phyloP scores from a whole-genome alignment of 495 filamentous ascomycete species.

The Penicillium chermesinum region DNA sequence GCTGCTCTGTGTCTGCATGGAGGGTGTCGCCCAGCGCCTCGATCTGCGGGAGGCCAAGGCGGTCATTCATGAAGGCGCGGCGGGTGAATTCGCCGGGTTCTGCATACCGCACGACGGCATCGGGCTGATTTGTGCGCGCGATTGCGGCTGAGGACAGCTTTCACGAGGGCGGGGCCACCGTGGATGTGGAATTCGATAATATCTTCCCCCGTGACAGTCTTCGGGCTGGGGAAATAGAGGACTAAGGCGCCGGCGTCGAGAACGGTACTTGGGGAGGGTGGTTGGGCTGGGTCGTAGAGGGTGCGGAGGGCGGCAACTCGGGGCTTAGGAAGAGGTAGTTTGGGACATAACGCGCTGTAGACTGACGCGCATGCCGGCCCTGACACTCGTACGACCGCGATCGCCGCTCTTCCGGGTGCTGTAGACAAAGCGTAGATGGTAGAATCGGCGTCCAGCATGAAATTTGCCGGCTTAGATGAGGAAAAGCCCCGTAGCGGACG shows the following conservation, averaged over 20 bases:
- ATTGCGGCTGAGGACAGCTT: conserved; percentile 79
- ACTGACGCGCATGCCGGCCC: conserved; percentile 71
- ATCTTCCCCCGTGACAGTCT: conserved; percentile 87
- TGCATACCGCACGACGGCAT: conserved; percentile 67
- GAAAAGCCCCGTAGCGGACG: conserved; percentile 22
- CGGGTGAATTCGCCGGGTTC: conserved; percentile 95
- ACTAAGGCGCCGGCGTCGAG: conserved; percentile 80
- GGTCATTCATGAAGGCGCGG: conserved; percentile 82
- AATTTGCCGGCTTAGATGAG: conserved; percentile 6
- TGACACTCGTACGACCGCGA: conserved; percentile 86
- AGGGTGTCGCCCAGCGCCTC: conserved; percentile 86
- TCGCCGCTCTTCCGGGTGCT: conserved; percentile 77
- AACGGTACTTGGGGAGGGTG: conserved; percentile 37
- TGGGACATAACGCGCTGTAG: conserved; percentile 70
- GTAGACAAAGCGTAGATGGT: conserved; percentile 95
- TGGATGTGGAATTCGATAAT: conserved; percentile 91
- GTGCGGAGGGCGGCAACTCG: conserved; percentile 74
- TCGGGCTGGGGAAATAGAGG: conserved; percentile 80
- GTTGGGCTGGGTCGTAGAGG: conserved; percentile 58
- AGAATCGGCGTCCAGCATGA: conserved; percentile 32
- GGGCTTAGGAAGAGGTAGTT: conserved; percentile 56
- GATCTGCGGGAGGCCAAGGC: conserved; percentile 86
- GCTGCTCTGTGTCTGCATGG: conserved; percentile 86
- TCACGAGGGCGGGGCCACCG: conserved; percentile 83
- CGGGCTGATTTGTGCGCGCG: conserved; percentile 32